A percentile compares a stretch with the other conserved stretches of the same genome.
These are phyloP conservation scores for Antitrichia curtipendula DNA, from an alignment of 225 moss, liverwort and hornwort species.

Conservation along the genomic window DNA sequence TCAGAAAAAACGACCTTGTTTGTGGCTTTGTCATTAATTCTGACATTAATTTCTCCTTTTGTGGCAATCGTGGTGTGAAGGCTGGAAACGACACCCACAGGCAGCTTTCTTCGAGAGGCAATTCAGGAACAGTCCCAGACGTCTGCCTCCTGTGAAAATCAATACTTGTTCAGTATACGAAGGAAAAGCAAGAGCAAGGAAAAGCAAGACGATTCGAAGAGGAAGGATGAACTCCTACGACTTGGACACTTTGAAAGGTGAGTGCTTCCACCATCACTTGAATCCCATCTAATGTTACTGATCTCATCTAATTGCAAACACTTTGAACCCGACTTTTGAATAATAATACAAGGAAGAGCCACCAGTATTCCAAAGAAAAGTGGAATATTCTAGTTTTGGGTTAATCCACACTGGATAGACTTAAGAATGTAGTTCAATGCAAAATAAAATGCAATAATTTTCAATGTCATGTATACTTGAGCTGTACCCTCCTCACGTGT, in stretches of 20 bases:
- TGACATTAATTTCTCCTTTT: neutral
- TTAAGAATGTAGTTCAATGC: neutral
- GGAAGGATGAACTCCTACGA: conserved; percentile 1
- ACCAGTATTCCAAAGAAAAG: neutral
- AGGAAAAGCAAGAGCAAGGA: neutral
- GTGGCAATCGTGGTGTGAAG: neutral
- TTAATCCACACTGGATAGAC: neutral
- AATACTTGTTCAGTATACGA: neutral
- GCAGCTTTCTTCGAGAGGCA: neutral
- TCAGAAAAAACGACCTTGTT: neutral
- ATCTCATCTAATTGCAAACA: neutral
- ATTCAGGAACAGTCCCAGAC: neutral
- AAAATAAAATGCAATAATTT: neutral
- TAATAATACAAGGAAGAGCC: neutral
- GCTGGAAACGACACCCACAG: neutral
- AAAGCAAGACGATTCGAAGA: neutral
- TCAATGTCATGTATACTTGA: neutral
- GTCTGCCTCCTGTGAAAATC: neutral
- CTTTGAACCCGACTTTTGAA: neutral
- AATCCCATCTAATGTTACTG: neutral
- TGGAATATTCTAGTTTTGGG: neutral
- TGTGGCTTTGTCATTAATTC: too few relatives aligned
- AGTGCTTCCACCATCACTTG: neutral
- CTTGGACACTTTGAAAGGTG: conserved; percentile 15
- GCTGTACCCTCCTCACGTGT: neutral